Base-by-base conservation (phyloP, 2,329 filamentous ascomycete species). In the Diaporthe destruens region DNA sequence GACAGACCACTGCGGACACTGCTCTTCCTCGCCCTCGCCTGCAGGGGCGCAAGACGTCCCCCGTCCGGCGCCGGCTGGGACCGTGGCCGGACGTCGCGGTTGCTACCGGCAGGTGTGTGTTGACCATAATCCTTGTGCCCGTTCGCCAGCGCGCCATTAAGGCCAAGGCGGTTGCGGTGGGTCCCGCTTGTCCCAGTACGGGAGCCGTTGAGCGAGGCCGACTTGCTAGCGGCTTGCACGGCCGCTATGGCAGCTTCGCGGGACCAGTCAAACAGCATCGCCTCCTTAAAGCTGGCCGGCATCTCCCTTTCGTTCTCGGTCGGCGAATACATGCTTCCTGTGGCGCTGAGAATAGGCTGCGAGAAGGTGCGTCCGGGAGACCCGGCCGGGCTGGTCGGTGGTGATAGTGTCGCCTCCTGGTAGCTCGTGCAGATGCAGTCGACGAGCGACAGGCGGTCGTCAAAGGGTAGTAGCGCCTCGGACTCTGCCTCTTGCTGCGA, bases 261-360 rank as follows among this genome's bases (percentile, higher is more conserved):
- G 51, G 90, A 92, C 96, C 96, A 98, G 61, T 93, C 89, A 25
- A 89, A 85, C 72, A 94, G 84, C 88, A 98, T 93, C 76, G 94
- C 89, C 74, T 96, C 93, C 75, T 88, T 90, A 76, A 94, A 89
- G 36, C 85, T 86, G 20, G 84, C 80, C 0, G 94, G 93, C 2
- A 98, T 84, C 72, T 91, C 87, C n/a, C 83, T 81, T 47, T 87
- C 84, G 6, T 79, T 78, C 29, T 85, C 80, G 1, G 81, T 78
- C 11, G 83, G 82, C 23, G 72, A 68, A 69, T 78, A 83, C 36
- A 79, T 79, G 79, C 77, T 85, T 76, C 85, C 80, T 74, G 79
- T 84, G 69, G 82, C 87, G 61, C 85, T 87, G 20, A 93, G 81
- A 6, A 92, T 86, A 0, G 92, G 91, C 53, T 91, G 87, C 5